Evolutionary conservation across 2,329 filamentous ascomycete genomes (phyloP).

Genomic region (Aspergillus clavatus): DNA sequence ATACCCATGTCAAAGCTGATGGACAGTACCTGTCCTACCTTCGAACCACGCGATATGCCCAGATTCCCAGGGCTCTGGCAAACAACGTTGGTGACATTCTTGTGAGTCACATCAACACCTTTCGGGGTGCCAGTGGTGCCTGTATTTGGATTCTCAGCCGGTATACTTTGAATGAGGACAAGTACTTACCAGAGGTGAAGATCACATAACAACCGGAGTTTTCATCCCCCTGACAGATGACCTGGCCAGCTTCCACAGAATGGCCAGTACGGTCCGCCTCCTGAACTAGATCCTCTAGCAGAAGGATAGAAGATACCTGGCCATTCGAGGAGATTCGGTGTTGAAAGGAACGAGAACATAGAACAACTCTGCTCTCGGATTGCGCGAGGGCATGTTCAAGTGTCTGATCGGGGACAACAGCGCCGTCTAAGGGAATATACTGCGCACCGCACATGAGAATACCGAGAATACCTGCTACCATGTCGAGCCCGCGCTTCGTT

Average conservation of each 20-base stretch:
- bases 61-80: constrained; percentile 8
- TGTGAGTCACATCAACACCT: constrained; percentile 8
- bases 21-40: constrained; percentile 8
- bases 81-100: constrained; percentile 9
- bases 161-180: not conserved
- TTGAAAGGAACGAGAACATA: constrained; percentile 3
- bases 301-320: not conserved
- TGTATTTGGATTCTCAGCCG: not conserved
- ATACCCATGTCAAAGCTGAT: constrained; percentile 12
- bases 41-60: constrained; percentile 3
- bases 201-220: constrained; percentile 9
- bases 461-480: constrained; percentile 9
- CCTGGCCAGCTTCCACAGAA: not conserved
- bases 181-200: constrained; percentile 7
- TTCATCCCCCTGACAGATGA: constrained; percentile 3
- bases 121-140: constrained; percentile 9
- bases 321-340: not conserved
- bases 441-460: constrained; percentile 8
- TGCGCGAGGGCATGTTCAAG: constrained; percentile 4
- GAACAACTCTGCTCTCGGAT: constrained; percentile 1
- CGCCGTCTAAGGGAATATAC: constrained; percentile 9
- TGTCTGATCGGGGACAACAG: constrained; percentile 8
- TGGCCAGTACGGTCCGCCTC: not conserved
- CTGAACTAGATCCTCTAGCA: constrained; percentile 3
- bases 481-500: constrained; percentile 6